Conservation (phyloP, 441 rosid genomes). For the Gossypium gossypioides region DNA sequence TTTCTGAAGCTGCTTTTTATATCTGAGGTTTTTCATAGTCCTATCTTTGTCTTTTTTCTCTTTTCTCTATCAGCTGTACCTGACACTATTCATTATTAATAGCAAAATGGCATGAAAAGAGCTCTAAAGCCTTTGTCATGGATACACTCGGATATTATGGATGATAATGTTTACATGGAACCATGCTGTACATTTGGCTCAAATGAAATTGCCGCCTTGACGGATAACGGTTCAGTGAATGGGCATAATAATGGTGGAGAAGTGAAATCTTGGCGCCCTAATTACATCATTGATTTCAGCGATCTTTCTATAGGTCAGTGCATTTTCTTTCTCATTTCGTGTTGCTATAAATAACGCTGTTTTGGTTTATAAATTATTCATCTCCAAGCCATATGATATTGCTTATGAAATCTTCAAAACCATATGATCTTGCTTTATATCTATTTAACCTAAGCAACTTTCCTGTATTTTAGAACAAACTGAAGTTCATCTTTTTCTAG, state of each 20-base stretch:
- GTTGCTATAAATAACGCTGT: neutral
- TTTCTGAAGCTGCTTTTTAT: slow-evolving; percentile 40
- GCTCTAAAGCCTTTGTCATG: slow-evolving; percentile 56
- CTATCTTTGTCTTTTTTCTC: neutral
- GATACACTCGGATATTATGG: slow-evolving; percentile 91
- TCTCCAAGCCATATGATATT: neutral
- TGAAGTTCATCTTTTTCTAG: neutral
- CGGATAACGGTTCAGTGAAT: slow-evolving; percentile 20
- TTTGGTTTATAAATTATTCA: neutral
- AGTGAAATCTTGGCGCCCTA: slow-evolving; percentile 53
- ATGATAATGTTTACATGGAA: slow-evolving; percentile 83
- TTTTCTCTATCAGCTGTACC: neutral
- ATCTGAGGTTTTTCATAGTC: slow-evolving; percentile 42
- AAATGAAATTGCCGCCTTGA: slow-evolving; percentile 1
- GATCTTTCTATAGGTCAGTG: slow-evolving; percentile 61
- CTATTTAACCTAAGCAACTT: neutral
- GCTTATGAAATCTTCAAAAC: neutral
- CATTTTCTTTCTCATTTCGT: neutral
- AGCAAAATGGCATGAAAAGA: slow-evolving; percentile 27
- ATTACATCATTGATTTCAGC: slow-evolving; percentile 80
- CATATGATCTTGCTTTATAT: neutral
- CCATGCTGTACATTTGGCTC: slow-evolving; percentile 20
- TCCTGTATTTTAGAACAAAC: neutral
- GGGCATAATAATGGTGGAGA: slow-evolving; percentile 21
- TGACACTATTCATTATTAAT: slow-evolving; percentile 2